These are phyloP conservation scores for Rubia tinctorum DNA, from an alignment of 305 asterid species.

Conservation along the genomic window DNA sequence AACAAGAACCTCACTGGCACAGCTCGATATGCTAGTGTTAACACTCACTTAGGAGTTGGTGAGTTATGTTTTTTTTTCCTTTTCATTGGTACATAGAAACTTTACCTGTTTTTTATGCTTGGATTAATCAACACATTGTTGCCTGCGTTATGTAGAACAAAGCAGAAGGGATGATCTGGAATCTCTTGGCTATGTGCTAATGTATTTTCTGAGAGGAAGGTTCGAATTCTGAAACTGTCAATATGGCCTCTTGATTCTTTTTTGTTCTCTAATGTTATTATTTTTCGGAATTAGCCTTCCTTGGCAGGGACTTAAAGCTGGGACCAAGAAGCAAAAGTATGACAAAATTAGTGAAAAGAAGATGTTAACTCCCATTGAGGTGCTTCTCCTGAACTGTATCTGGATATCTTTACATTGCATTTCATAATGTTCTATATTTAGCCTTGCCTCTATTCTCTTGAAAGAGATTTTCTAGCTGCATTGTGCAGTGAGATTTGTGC, in stretches of 20 bases:
- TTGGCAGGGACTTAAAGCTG: slow-evolving; percentile 97
- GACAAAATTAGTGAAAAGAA: slow-evolving; percentile 95
- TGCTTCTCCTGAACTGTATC: slow-evolving; percentile 20
- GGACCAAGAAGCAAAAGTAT: slow-evolving; percentile 92
- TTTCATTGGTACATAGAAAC: not conserved
- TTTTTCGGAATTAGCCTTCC: slow-evolving; percentile 57
- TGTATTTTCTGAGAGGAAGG: slow-evolving; percentile 99
- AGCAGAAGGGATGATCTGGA: slow-evolving; percentile 97
- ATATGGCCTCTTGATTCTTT: slow-evolving; percentile 11
- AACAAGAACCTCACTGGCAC: slow-evolving; percentile 97
- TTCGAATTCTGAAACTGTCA: slow-evolving; percentile 25
- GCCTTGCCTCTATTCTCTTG: not conserved
- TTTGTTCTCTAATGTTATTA: slow-evolving; percentile 9
- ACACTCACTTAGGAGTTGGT: slow-evolving; percentile 95
- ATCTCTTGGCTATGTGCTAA: slow-evolving; percentile 94
- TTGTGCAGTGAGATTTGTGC: not conserved
- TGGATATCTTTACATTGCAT: not conserved
- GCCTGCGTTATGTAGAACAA: slow-evolving; percentile 58
- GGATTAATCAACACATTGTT: not conserved
- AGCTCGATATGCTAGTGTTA: slow-evolving; percentile 96
- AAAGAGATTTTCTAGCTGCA: not conserved
- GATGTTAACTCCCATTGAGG: slow-evolving; percentile 92
- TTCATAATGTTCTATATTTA: not conserved
- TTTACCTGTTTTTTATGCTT: not conserved
- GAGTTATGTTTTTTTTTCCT: slow-evolving; percentile 27